Conservation (phyloP, 129 eudicot species). For the Heracleum sosnowskyi region DNA sequence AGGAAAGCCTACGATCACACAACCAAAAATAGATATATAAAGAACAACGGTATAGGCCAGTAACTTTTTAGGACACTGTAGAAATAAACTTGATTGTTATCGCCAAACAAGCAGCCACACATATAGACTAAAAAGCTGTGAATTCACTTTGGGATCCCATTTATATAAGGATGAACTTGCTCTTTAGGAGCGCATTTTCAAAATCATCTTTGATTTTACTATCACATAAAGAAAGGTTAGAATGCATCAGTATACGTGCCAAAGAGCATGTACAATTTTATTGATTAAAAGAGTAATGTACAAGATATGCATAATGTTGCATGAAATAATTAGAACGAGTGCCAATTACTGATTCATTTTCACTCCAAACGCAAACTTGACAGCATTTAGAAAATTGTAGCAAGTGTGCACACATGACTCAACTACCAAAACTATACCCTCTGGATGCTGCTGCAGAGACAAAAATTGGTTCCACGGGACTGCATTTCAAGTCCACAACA, state of each 20-base stretch:
- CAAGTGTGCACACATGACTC: neutral
- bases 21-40: neutral
- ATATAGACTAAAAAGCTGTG: too few species aligned
- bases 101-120: too few species aligned
- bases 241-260: neutral
- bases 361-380: neutral
- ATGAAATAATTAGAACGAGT: neutral
- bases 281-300: neutral
- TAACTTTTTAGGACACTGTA: neutral
- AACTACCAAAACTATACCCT: constrained; percentile 37
- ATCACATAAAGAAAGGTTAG: neutral
- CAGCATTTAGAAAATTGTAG: neutral
- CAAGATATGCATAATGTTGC: neutral
- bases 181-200: neutral
- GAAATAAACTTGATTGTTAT: neutral
- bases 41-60: neutral
- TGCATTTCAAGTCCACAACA: constrained; percentile 83
- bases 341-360: neutral
- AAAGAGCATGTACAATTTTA: neutral
- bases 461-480: constrained; percentile 96
- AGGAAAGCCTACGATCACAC: neutral
- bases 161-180: neutral
- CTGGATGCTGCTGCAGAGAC: constrained; percentile 96
- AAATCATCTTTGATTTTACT: neutral
- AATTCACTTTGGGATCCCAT: too few species aligned